Evolutionary conservation across 129 eudicot genomes (phyloP).

Genomic region (Erigeron canadensis): DNA sequence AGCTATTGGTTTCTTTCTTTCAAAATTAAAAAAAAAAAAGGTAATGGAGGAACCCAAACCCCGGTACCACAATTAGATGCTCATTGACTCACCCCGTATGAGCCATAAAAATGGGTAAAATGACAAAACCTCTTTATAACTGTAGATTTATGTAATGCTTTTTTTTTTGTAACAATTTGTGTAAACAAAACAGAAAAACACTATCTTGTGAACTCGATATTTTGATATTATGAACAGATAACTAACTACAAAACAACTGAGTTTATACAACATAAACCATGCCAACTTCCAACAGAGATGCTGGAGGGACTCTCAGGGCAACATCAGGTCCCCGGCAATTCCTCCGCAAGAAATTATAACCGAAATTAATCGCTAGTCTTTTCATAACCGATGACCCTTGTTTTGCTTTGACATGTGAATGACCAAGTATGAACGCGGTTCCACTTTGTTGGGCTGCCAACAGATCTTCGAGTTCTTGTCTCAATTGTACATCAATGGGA

Average conservation of each 20-base stretch:
- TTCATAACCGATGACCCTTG: constrained; percentile 73
- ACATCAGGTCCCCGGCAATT: constrained; percentile 81
- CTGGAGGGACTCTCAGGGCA: constrained; percentile 74
- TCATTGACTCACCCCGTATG: too few species aligned
- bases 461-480: constrained; percentile 65
- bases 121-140: not conserved
- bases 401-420: constrained; percentile 80
- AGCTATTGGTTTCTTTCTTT: too few species aligned
- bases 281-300: constrained; percentile 84
- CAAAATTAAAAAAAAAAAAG: too few species aligned
- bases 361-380: constrained; percentile 70
- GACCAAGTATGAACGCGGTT: constrained; percentile 79
- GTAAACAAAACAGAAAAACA: not conserved
- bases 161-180: not conserved
- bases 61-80: too few species aligned
- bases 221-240: constrained; percentile 30
- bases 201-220: not conserved
- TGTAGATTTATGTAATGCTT: not conserved
- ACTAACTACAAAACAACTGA: constrained; percentile 22
- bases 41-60: too few species aligned
- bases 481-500: constrained; percentile 33
- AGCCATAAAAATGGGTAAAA: too few species aligned
- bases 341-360: constrained; percentile 69
- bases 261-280: constrained; percentile 81
- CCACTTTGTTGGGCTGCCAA: constrained; percentile 70